A percentile compares a stretch with the other conserved stretches of the same genome.
These are phyloP conservation scores for Porphyridium purpureum DNA, from an alignment of 23 red algal species.

Conservation along the genomic window DNA sequence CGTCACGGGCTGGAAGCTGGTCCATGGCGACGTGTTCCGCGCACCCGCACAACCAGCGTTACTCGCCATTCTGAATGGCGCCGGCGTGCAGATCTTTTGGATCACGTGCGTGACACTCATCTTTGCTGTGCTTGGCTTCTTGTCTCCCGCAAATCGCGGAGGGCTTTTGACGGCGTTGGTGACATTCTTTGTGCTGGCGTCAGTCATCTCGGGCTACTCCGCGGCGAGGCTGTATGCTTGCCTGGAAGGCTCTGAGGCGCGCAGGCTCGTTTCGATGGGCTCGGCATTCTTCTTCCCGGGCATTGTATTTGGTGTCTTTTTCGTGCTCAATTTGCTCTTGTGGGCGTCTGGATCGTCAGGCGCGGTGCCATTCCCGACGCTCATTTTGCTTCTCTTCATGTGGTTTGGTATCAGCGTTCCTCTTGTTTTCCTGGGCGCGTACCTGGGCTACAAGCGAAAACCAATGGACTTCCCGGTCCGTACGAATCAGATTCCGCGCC, in stretches of 20 bases:
- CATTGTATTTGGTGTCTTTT: conserved; percentile 62
- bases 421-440: conserved; percentile 49
- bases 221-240: conserved; percentile 36
- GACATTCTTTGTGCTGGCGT: conserved; percentile 46
- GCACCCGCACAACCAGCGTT: conserved; percentile 27
- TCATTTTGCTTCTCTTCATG: conserved; percentile 48
- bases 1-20: conserved; percentile 75
- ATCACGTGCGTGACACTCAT: conserved; percentile 44
- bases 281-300: conserved; percentile 63
- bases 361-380: conserved; percentile 48
- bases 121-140: conserved; percentile 70
- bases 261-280: conserved; percentile 43
- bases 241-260: not conserved
- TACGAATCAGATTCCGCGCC: conserved; percentile 54
- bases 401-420: conserved; percentile 95
- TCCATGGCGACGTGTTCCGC: conserved; percentile 90
- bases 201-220: conserved; percentile 34
- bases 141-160: conserved; percentile 94
- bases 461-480: conserved; percentile 35
- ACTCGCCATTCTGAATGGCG: conserved; percentile 58
- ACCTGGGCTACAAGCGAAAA: conserved; percentile 33
- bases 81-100: conserved; percentile 62
- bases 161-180: conserved; percentile 71
- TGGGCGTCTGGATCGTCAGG: conserved; percentile 44
- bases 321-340: conserved; percentile 70